Percentiles rank a stretch among this genome's conserved stretches.
Evolutionary conservation across 2,329 filamentous ascomycete species (phyloP).

Genomic region (Cordyceps javanica): DNA sequence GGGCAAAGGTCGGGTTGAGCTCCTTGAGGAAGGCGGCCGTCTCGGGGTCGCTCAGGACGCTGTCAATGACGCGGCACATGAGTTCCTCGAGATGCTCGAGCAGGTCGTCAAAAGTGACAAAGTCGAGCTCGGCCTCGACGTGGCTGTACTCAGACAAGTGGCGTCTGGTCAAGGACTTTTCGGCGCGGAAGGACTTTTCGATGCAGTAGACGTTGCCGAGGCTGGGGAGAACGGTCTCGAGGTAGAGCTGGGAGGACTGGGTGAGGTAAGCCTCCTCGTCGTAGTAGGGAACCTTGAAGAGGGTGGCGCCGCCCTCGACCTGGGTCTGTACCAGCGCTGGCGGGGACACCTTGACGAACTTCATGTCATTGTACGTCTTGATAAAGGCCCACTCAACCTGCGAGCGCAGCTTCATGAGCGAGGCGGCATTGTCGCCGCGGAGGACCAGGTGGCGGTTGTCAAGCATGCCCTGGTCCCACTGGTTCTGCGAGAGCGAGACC

Average conservation of each 20-base stretch:
- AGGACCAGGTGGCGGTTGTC: conserved; percentile 81
- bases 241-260: conserved; percentile 94
- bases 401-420: conserved; percentile 81
- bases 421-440: conserved; percentile 75
- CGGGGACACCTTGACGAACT: conserved; percentile 77
- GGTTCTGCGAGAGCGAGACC: conserved; percentile 42
- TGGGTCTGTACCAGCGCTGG: conserved; percentile 92
- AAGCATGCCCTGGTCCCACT: conserved; percentile 52
- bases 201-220: conserved; percentile 97
- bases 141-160: conserved; percentile 96
- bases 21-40: conserved; percentile 69
- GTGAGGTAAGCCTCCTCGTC: conserved; percentile 87
- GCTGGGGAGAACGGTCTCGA: conserved; percentile 87
- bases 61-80: conserved; percentile 78
- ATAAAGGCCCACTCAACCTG: conserved; percentile 77
- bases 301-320: conserved; percentile 85
- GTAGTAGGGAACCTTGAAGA: conserved; percentile 88
- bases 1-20: conserved; percentile 85
- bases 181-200: conserved; percentile 96
- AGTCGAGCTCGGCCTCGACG: conserved; percentile 93
- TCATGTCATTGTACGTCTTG: conserved; percentile 68
- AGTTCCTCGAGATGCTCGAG: conserved; percentile 81
- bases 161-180: conserved; percentile 90
- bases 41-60: conserved; percentile 65
- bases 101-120: conserved; percentile 86